Conservation (phyloP, 305 asterid genomes). For the Rubia tinctorum region DNA sequence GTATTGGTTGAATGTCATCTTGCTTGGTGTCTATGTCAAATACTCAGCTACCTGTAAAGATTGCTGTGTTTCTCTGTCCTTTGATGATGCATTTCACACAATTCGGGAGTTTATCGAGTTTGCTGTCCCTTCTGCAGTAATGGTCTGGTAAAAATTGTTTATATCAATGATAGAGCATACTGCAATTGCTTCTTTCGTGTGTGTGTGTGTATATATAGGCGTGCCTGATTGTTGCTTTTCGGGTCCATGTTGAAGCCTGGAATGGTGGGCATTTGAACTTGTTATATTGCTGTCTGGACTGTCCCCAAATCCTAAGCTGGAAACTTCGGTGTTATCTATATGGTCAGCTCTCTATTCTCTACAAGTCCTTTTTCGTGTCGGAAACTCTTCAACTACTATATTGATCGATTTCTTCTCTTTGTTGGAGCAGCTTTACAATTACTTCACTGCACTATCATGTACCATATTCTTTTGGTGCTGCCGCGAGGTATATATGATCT, state of each 20-base stretch:
- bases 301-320: slow-evolving; percentile 54
- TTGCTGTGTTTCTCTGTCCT: slow-evolving; percentile 22
- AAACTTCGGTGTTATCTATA: slow-evolving; percentile 60
- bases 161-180: background rate
- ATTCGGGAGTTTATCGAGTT: slow-evolving; percentile 48
- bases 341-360: slow-evolving; percentile 33
- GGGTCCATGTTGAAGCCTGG: slow-evolving; percentile 33
- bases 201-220: background rate
- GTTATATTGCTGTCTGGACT: slow-evolving; percentile 50
- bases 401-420: background rate
- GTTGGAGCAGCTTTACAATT: slow-evolving; percentile 45
- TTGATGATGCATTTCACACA: slow-evolving; percentile 25
- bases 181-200: background rate
- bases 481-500: slow-evolving; percentile 52
- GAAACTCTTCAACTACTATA: background rate
- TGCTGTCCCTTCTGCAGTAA: slow-evolving; percentile 55
- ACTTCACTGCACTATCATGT: slow-evolving; percentile 44
- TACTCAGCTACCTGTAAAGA: slow-evolving; percentile 52
- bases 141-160: slow-evolving; percentile 57
- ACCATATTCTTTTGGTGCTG: slow-evolving; percentile 61
- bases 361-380: background rate
- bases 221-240: background rate
- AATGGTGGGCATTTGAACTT: slow-evolving; percentile 71
- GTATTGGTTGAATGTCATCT: no score
- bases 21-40: slow-evolving; percentile 40